Evolutionary conservation across 2,329 filamentous ascomycete species (phyloP).

Genomic region (Botrytis fragariae): DNA sequence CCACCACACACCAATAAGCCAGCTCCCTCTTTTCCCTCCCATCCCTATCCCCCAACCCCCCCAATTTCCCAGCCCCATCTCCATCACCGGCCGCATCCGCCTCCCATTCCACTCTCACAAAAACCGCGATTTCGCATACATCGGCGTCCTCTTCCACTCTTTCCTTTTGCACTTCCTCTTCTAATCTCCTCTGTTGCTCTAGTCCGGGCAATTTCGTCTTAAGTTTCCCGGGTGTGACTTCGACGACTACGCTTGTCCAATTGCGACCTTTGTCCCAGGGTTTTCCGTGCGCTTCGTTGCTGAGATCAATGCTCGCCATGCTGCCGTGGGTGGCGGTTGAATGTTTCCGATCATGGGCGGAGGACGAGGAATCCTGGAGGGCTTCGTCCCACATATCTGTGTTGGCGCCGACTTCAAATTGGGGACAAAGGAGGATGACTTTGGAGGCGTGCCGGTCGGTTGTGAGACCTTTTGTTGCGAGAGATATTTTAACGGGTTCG

Average conservation of each 20-base stretch:
- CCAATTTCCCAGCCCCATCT: constrained; percentile 37
- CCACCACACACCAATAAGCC: constrained; percentile 93
- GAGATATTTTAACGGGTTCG: constrained; percentile 80
- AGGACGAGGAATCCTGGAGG: constrained; percentile 8
- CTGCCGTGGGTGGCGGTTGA: constrained; percentile 8
- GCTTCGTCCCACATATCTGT: constrained; percentile 95
- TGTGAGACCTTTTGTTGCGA: constrained; percentile 79
- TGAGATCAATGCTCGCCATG: constrained; percentile 12
- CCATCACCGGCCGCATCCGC: constrained; percentile 62
- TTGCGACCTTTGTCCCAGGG: constrained; percentile 94
- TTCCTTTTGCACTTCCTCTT: constrained; percentile 40
- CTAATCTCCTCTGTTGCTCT: constrained; percentile 53
- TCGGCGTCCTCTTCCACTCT: constrained; percentile 20
- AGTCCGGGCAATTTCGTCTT: constrained; percentile 37
- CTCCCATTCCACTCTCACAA: constrained; percentile 91
- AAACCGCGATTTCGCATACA: constrained; percentile 82
- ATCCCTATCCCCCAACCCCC: constrained; percentile 52
- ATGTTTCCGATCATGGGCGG: not conserved
- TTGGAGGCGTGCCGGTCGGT: constrained; percentile 73
- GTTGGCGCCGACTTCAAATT: constrained; percentile 92
- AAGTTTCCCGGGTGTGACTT: constrained; percentile 66
- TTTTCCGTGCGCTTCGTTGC: constrained; percentile 57
- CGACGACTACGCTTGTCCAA: constrained; percentile 91
- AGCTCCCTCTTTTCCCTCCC: constrained; percentile 79
- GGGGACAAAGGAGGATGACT: constrained; percentile 89